Evolutionary conservation across 2,329 filamentous ascomycete species (phyloP), one percentile per base, ranked within the genome.

Genomic region (Diaporthe caulivora): DNA sequence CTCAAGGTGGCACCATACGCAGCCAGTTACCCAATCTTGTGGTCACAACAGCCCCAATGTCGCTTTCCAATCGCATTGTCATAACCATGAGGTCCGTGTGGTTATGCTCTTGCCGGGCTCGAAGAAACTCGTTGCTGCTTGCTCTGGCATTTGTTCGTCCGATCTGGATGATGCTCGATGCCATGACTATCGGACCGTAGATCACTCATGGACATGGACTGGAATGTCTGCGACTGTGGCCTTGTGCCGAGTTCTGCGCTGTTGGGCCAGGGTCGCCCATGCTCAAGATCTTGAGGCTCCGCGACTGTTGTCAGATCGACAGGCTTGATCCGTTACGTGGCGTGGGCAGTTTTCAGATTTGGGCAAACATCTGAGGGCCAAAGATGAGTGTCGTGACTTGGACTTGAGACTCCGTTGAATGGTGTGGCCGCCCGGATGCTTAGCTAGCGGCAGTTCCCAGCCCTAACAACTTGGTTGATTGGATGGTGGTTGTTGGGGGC

Each of bases 131-230:
- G 31, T n/a, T 65, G 13, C 17, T 60, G 57, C 34, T 60, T 31
- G 60, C 18, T 24, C 42, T 65, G 21, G 34, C 31, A 24, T 8
- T 49, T 51, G n/a, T 69, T 72, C 71, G 42, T 69, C 71, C 44
- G 62, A 69, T 72, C 40, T 69, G 40, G 31, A 26, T 54, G 71
- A 72, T 58, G 18, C n/a, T 42, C 31, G 21, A 69, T 37, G 53
- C 18, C 34, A 55, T 58, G 68, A 15, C 54, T 40, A 37, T 49
- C 42, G 37, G 53, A 60, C 47, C 44, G 62, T 51, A 51, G 29
- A 65, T 65, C 60, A 10, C 29, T 65, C 29, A 51, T 37, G 62
- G 62, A 26, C 62, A 37, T 37, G 44, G 44, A 9, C 26, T 31
- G 37, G 21, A 21, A 49, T 34, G 9, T 51, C 60, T 49, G 42